phyloP scores from a whole-genome alignment of 179 eudicot genomes.

The Carnegiea gigantea region DNA sequence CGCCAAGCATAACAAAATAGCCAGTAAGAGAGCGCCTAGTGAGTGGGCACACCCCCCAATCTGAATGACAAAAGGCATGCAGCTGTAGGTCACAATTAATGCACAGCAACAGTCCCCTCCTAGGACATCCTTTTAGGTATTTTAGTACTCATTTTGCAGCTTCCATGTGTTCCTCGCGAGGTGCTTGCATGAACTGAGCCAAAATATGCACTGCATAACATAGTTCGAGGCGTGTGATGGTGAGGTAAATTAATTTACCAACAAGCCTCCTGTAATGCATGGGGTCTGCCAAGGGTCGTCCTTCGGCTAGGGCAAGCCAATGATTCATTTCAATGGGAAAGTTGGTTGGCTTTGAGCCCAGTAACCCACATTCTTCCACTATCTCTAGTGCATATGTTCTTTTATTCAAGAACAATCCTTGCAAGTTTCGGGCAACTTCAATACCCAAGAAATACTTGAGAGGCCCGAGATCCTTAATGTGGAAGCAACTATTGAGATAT shows the following conservation, averaged over 20 bases:
- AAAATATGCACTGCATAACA: not conserved
- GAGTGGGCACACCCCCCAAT: not conserved
- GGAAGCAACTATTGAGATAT: not conserved
- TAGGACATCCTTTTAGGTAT: not conserved
- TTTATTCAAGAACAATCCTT: conserved; percentile 5
- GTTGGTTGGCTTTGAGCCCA: not conserved
- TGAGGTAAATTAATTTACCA: not conserved
- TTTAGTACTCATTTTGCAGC: not conserved
- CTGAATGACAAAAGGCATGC: no score
- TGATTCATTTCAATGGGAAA: conserved; percentile 17
- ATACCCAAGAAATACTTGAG: conserved; percentile 9
- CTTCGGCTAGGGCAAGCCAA: not conserved
- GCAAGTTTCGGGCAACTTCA: not conserved
- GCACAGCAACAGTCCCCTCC: not conserved
- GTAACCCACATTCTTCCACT: not conserved
- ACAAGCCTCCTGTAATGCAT: not conserved
- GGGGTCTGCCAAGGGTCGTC: not conserved
- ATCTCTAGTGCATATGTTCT: conserved; percentile 18
- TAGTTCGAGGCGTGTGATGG: conserved; percentile 1
- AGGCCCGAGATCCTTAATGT: conserved; percentile 12
- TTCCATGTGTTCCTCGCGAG: no score
- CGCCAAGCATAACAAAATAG: not conserved
- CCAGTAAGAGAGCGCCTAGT: conserved; percentile 9
- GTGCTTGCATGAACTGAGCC: conserved; percentile 3
- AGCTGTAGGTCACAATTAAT: conserved; percentile 1